Conservation (phyloP, 306 rosid species). For the Glycyrrhiza uralensis region DNA sequence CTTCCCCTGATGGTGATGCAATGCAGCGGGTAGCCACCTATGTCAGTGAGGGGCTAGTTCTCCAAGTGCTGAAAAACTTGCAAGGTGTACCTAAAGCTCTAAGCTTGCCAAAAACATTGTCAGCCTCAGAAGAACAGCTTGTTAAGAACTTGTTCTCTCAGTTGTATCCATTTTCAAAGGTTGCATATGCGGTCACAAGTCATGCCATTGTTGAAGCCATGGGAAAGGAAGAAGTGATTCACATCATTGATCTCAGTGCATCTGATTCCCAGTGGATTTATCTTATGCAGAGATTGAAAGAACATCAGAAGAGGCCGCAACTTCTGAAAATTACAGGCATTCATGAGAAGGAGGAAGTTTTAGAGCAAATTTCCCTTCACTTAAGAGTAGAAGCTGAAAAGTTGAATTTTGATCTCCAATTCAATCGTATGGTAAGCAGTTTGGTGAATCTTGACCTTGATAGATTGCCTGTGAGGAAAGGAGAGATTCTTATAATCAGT, state of each 20-base stretch:
- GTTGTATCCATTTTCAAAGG: slow-evolving; percentile 42
- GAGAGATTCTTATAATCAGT: slow-evolving; percentile 69
- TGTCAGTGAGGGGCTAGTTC: slow-evolving; percentile 50
- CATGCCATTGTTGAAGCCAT: slow-evolving; percentile 66
- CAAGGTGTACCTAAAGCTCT: neutral
- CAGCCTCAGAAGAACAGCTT: slow-evolving; percentile 2
- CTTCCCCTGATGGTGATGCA: slow-evolving; percentile 59
- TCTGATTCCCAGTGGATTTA: slow-evolving; percentile 55
- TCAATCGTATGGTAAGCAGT: slow-evolving; percentile 45
- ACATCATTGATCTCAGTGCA: slow-evolving; percentile 61
- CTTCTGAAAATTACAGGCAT: slow-evolving; percentile 59
- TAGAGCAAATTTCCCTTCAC: slow-evolving; percentile 42
- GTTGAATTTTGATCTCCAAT: slow-evolving; percentile 48
- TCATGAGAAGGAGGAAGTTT: slow-evolving; percentile 52
- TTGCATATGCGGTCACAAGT: slow-evolving; percentile 49
- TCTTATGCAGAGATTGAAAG: slow-evolving; percentile 50
- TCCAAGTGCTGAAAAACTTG: slow-evolving; percentile 15
- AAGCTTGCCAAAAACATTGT: neutral
- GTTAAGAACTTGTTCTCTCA: slow-evolving; percentile 6
- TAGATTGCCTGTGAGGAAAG: slow-evolving; percentile 50
- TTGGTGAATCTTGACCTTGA: slow-evolving; percentile 53
- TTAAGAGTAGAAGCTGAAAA: slow-evolving; percentile 55
- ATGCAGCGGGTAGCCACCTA: slow-evolving; percentile 67
- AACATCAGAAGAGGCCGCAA: slow-evolving; percentile 39
- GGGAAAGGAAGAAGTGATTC: slow-evolving; percentile 54